Percentiles rank a stretch among this genome's conserved stretches.
These are phyloP conservation scores for Delphinella strobiligena DNA, from an alignment of 2,329 filamentous ascomycete species.

Conservation along the genomic window DNA sequence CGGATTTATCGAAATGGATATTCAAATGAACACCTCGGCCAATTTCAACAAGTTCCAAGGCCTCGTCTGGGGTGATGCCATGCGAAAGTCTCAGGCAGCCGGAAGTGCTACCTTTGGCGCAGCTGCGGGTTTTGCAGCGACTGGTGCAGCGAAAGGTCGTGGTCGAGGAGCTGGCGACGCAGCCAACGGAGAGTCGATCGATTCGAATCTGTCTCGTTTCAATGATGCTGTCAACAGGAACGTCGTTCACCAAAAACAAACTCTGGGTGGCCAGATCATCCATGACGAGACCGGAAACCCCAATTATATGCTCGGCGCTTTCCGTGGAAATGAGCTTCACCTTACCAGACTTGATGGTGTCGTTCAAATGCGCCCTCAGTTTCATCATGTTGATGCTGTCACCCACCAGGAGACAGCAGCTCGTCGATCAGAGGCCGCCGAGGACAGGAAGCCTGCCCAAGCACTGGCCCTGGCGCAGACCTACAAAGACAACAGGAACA, in stretches of 20 bases:
- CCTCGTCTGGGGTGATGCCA: constrained; percentile 66
- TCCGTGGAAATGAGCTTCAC: constrained; percentile 73
- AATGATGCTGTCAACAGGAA: constrained; percentile 55
- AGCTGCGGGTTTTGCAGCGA: constrained; percentile 30
- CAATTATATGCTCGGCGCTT: constrained; percentile 83
- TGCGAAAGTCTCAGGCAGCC: constrained; percentile 39
- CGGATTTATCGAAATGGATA: constrained; percentile 82
- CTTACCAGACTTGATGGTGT: constrained; percentile 73
- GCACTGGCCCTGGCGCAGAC: constrained; percentile 14
- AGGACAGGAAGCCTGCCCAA: constrained; percentile 7
- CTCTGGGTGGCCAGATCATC: constrained; percentile 69
- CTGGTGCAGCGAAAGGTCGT: constrained; percentile 9
- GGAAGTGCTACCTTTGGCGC: constrained; percentile 32
- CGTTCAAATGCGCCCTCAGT: constrained; percentile 80
- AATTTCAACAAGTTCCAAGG: constrained; percentile 81
- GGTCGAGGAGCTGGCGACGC: constrained; percentile 29
- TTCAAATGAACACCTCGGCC: constrained; percentile 60
- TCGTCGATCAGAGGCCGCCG: constrained; percentile 23
- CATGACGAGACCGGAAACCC: constrained; percentile 57
- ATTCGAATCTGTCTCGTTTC: constrained; percentile 41
- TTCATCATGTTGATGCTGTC: constrained; percentile 82
- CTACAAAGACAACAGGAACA: constrained; percentile 35
- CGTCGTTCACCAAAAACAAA: constrained; percentile 67
- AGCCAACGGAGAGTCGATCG: constrained; percentile 26
- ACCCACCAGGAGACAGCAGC: constrained; percentile 41